These are phyloP conservation scores for Dysphania ambrosioides DNA, from an alignment of 148 eudicot genomes.

Conservation along the genomic window DNA sequence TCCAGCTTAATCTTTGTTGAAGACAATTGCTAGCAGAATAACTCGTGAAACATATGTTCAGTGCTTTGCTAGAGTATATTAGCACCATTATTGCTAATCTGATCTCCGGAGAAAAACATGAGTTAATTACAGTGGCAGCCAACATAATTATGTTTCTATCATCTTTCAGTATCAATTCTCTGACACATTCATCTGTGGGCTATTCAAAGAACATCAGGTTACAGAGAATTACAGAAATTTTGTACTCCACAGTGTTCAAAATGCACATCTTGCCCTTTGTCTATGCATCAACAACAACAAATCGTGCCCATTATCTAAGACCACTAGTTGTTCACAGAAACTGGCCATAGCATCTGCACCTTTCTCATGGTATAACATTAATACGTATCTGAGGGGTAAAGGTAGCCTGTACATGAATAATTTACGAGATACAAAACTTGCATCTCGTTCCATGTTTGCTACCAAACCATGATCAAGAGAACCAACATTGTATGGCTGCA, in stretches of 20 bases:
- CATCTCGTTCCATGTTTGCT: background rate
- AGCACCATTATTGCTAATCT: background rate
- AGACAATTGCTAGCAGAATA: background rate
- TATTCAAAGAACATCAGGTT: too few species aligned
- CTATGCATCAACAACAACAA: background rate
- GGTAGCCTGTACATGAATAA: background rate
- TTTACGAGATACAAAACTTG: background rate
- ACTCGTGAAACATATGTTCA: background rate
- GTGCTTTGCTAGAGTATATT: background rate
- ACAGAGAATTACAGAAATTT: background rate
- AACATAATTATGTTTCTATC: too few species aligned
- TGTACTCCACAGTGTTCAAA: background rate
- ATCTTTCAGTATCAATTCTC: too few species aligned
- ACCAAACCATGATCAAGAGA: background rate
- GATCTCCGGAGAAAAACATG: background rate
- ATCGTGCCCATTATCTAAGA: background rate
- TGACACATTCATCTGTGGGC: too few species aligned
- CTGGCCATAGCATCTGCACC: background rate
- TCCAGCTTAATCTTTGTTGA: background rate
- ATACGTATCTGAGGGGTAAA: too few species aligned
- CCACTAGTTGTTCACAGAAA: background rate
- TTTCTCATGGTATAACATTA: background rate
- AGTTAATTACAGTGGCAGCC: background rate
- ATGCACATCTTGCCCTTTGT: background rate
- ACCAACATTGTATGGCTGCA: background rate